Evolutionary conservation across 768 basidiomycete genomes (phyloP).

Genomic region (Guyanaporus albipodus): DNA sequence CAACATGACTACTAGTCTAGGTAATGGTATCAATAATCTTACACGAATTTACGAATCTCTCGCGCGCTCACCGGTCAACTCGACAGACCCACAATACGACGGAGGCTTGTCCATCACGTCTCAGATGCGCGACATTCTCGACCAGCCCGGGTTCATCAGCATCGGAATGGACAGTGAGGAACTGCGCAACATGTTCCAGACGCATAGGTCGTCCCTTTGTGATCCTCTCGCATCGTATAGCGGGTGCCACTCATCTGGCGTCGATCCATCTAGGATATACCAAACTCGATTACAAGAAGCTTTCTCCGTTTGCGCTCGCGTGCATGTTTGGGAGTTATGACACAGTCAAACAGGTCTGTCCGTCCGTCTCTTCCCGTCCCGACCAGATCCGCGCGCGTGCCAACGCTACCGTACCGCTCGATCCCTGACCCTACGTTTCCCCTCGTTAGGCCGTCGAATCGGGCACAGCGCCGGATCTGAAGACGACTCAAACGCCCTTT

Average conservation of each 20-base stretch:
- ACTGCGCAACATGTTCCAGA: conserved; percentile 30
- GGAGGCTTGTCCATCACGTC: conserved; percentile 25
- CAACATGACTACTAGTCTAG: conserved; percentile 13
- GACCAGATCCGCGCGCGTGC: neutral
- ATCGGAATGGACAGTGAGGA: conserved; percentile 22
- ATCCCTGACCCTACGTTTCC: neutral
- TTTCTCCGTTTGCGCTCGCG: conserved; percentile 23
- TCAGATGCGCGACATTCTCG: conserved; percentile 27
- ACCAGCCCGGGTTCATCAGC: conserved; percentile 24
- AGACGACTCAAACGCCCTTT: conserved; percentile 40
- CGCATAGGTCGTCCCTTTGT: conserved; percentile 16
- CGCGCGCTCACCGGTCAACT: too few species aligned
- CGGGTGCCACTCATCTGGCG: neutral
- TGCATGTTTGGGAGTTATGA: conserved; percentile 24
- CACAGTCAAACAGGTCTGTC: conserved; percentile 24
- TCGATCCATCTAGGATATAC: conserved; percentile 15
- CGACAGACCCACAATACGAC: conserved; percentile 10
- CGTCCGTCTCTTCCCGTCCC: neutral
- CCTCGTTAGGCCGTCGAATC: conserved; percentile 18
- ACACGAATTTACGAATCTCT: too few species aligned
- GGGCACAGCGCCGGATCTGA: conserved; percentile 36
- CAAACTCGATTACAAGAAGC: conserved; percentile 13
- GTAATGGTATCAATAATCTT: too few species aligned
- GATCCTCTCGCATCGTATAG: neutral
- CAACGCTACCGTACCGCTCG: neutral